phyloP scores from a whole-genome alignment of 192 early-diverging fungal species.

The Entomortierella beljakovae region DNA sequence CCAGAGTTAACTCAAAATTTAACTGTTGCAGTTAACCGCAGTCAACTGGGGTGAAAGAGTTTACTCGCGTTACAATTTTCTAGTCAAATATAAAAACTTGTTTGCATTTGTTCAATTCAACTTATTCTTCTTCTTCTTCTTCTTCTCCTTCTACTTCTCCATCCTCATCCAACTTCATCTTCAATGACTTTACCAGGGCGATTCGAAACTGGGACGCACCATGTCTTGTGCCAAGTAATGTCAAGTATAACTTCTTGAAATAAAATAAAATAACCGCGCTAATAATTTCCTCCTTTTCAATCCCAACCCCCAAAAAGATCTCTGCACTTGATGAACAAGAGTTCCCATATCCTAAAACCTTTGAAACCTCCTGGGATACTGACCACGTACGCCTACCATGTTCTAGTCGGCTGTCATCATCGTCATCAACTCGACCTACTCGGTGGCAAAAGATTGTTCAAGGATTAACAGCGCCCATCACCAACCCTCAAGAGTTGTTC shows the following conservation, averaged over 20 bases:
- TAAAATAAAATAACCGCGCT: not conserved
- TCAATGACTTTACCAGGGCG: not conserved
- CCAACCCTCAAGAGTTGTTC: constrained; percentile 17
- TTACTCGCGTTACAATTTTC: no score
- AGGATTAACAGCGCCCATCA: constrained; percentile 27
- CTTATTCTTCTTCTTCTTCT: not conserved
- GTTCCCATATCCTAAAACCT: constrained; percentile 19
- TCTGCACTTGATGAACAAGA: constrained; percentile 16
- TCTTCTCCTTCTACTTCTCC: not conserved
- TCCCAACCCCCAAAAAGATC: constrained; percentile 8
- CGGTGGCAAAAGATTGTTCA: constrained; percentile 36
- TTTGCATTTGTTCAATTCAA: no score
- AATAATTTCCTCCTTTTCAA: not conserved
- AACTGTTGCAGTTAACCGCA: no score
- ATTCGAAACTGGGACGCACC: constrained; percentile 41
- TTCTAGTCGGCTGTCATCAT: constrained; percentile 4
- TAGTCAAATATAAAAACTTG: no score
- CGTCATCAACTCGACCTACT: not conserved
- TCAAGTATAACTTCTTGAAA: not conserved
- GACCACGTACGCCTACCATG: constrained; percentile 42
- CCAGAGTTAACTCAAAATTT: no score
- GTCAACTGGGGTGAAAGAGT: no score
- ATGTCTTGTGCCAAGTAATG: constrained; percentile 41
- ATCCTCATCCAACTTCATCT: not conserved
- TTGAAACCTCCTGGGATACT: constrained; percentile 38